Evolutionary conservation across 2,329 filamentous ascomycete species (phyloP).

Genomic region (Sporothrix protearum): DNA sequence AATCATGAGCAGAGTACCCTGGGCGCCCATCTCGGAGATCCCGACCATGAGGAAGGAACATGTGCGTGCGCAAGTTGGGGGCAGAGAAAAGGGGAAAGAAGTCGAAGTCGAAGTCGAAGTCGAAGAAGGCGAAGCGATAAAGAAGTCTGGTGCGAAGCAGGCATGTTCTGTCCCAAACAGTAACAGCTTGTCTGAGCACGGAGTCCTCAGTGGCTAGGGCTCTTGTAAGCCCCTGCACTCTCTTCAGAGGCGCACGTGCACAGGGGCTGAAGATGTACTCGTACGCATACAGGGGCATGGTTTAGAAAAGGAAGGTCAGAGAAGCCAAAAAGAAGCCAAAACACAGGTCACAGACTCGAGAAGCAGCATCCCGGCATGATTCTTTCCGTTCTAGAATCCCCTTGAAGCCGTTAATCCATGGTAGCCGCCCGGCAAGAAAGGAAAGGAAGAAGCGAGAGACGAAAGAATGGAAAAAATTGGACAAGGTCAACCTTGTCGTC

Average conservation of each 20-base stretch:
- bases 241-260: neutral
- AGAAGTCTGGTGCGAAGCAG: neutral
- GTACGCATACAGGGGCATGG: neutral
- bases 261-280: neutral
- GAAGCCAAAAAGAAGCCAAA: neutral
- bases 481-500: neutral
- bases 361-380: constrained; percentile 4
- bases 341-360: neutral
- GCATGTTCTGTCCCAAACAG: neutral
- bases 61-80: constrained; percentile 1
- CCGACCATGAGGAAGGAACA: neutral
- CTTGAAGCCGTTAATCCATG: neutral
- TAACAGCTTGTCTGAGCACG: neutral
- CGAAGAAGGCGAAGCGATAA: neutral
- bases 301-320: neutral
- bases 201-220: neutral
- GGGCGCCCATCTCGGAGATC: constrained; percentile 3
- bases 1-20: neutral
- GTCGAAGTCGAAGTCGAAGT: neutral
- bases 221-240: neutral
- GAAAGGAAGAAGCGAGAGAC: neutral
- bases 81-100: neutral
- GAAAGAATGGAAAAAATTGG: too few species aligned
- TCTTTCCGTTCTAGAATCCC: constrained; percentile 1
- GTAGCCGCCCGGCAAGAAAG: neutral